A percentile compares a stretch with the other conserved stretches of the same genome.
These are phyloP conservation scores for Chondrus crispus DNA, from an alignment of 23 red algal species.

Conservation along the genomic window DNA sequence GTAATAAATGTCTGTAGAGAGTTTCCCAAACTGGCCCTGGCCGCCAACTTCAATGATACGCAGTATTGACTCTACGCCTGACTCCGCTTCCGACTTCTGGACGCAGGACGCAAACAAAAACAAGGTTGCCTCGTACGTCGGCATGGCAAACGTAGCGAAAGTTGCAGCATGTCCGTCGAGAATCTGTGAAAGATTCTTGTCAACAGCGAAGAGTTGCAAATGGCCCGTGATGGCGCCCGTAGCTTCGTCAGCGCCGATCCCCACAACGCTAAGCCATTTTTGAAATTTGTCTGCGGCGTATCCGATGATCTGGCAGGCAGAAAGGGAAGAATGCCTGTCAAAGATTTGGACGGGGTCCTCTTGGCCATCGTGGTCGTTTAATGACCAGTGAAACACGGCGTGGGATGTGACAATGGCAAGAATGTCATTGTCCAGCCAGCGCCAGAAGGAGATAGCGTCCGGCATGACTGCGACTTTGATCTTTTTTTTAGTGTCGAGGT, in stretches of 20 bases:
- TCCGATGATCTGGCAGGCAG: slow-evolving; percentile 73
- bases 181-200: slow-evolving; percentile 76
- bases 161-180: slow-evolving; percentile 81
- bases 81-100: background rate
- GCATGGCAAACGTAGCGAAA: slow-evolving; percentile 43
- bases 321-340: slow-evolving; percentile 65
- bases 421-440: slow-evolving; percentile 58
- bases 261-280: slow-evolving; percentile 74
- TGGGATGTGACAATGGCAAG: slow-evolving; percentile 74
- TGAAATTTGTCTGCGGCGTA: slow-evolving; percentile 36
- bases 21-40: slow-evolving; percentile 66
- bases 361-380: background rate
- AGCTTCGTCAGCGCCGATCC: background rate
- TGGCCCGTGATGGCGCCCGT: slow-evolving; percentile 54
- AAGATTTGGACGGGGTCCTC: slow-evolving; percentile 51
- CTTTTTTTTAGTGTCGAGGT: slow-evolving; percentile 57
- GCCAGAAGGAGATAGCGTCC: slow-evolving; percentile 70
- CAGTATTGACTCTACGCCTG: slow-evolving; percentile 42
- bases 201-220: slow-evolving; percentile 85
- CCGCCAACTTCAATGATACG: slow-evolving; percentile 86
- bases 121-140: slow-evolving; percentile 20
- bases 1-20: slow-evolving; percentile 83
- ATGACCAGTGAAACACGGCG: slow-evolving; percentile 75
- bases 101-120: slow-evolving; percentile 63
- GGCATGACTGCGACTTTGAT: slow-evolving; percentile 27